Evolutionary conservation across 2,329 filamentous ascomycete genomes (phyloP), one percentile per base, ranked within the genome.

Genomic region (Sporothrix inflata): DNA sequence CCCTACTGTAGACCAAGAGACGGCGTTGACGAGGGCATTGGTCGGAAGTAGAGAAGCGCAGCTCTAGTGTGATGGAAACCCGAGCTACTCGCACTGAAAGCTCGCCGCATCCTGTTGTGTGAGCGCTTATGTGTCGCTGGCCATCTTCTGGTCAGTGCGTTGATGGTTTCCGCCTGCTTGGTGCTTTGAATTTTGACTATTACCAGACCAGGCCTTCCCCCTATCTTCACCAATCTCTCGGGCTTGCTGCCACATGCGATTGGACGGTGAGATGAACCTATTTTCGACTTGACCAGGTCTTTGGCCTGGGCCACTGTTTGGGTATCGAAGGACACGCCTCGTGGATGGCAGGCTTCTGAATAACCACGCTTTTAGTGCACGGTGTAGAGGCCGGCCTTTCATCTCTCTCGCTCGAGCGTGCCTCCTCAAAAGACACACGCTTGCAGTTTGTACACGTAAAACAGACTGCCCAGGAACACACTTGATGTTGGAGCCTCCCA

Each of bases 241-340:
- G 61, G 40, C 57, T 21, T 61, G 19, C 6, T 47, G 61, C 40
- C 40, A 45, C 21, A 45, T 45, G 38, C 42, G 40, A 47, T 27
- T 65, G 61, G 61, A 40, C 61, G 40, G 61, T 65, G 40, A 30
- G 34, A 42, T 63, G 57, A 63, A 24, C 57, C 57, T 40, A 42
- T 12, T 61, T 14, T 61, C 24, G 57, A 61, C 57, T 9, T 19
- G 40, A 16, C 6, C 9, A 16, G 27, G 21, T 53, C n/a, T 1
- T 3, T 12, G 49, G 49, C n/a, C 49, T 53, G 49, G 24, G 57
- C 34, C 30, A 34, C 42, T 14, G 9, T 63, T 42, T 9, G 34
- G n/a, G 34, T n/a, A 40, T 61, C 57, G 30, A 61, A 61, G 34
- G n/a, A 61, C 8, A 16, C 30, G n/a, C n/a, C 57, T 21, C 30